Evolutionary conservation across 169 alveolate species (phyloP).

Genomic region (Theileria orientalis): DNA sequence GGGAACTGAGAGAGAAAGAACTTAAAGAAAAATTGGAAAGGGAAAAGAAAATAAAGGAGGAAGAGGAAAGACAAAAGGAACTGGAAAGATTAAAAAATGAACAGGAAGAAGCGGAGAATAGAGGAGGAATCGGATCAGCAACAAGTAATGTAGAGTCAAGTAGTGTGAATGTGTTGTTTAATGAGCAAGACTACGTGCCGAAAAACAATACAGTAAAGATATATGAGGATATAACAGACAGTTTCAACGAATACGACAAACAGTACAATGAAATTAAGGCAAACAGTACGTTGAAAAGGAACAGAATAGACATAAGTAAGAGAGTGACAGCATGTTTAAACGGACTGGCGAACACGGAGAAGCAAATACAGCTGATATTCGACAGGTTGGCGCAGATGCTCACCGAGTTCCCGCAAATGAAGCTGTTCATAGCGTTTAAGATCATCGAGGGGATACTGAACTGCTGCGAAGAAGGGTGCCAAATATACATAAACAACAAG

Average conservation of each 20-base stretch:
- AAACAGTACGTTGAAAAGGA: constrained; percentile 9
- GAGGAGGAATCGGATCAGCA: neutral
- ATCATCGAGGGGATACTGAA: constrained; percentile 46
- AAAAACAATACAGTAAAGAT: constrained; percentile 14
- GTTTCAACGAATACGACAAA: neutral
- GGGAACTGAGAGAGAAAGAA: no score
- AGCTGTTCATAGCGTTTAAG: constrained; percentile 19
- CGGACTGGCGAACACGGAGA: constrained; percentile 47
- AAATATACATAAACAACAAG: constrained; percentile 59
- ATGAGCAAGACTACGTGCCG: neutral
- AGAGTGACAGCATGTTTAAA: constrained; percentile 33
- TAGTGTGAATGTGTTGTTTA: neutral
- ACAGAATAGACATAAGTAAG: constrained; percentile 31
- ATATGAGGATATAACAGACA: constrained; percentile 11
- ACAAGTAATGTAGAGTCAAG: neutral
- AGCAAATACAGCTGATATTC: constrained; percentile 36
- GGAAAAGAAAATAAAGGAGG: no score
- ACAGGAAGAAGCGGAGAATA: neutral
- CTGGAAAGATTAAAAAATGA: constrained; percentile 9
- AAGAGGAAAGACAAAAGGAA: neutral
- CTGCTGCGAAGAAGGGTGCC: constrained; percentile 60
- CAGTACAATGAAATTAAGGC: constrained; percentile 14
- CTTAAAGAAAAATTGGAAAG: no score
- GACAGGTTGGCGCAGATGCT: constrained; percentile 7
- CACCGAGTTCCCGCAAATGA: constrained; percentile 1